These are phyloP conservation scores for Epicoccum sorghinum DNA, from an alignment of 2,329 filamentous ascomycete genomes.

Conservation along the genomic window DNA sequence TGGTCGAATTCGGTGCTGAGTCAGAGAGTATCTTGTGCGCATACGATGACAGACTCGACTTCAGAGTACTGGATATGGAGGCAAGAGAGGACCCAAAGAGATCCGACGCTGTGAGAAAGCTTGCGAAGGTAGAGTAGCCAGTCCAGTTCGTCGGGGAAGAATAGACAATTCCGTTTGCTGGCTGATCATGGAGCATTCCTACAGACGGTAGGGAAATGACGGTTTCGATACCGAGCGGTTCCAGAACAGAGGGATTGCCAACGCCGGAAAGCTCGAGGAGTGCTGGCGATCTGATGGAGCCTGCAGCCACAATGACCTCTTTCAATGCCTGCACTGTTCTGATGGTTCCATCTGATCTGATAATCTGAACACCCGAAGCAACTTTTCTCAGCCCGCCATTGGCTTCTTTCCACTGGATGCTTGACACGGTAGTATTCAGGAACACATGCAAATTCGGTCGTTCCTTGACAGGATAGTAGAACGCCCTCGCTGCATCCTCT, in stretches of 20 bases:
- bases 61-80: conserved; percentile 29
- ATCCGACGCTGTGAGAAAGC: conserved; percentile 43
- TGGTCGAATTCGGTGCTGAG: conserved; percentile 23
- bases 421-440: conserved; percentile 51
- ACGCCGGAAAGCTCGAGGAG: conserved; percentile 47
- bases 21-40: conserved; percentile 32
- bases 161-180: conserved; percentile 34
- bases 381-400: conserved; percentile 4
- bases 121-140: conserved; percentile 47
- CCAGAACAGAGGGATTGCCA: conserved; percentile 40
- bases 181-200: conserved; percentile 47
- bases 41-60: conserved; percentile 36
- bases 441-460: conserved; percentile 53
- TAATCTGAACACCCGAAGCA: conserved; percentile 35
- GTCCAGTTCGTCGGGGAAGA: conserved; percentile 42
- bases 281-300: conserved; percentile 41
- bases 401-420: conserved; percentile 45
- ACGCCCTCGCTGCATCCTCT: conserved; percentile 56
- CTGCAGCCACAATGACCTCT: conserved; percentile 47
- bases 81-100: conserved; percentile 41
- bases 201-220: conserved; percentile 32
- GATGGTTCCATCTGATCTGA: conserved; percentile 25
- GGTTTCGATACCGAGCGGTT: conserved; percentile 26
- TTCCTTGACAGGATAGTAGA: conserved; percentile 52
- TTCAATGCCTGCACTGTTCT: conserved; percentile 23